Evolutionary conservation across 495 filamentous ascomycete species (phyloP).

Genomic region (Hypoxylon crocopeplum): DNA sequence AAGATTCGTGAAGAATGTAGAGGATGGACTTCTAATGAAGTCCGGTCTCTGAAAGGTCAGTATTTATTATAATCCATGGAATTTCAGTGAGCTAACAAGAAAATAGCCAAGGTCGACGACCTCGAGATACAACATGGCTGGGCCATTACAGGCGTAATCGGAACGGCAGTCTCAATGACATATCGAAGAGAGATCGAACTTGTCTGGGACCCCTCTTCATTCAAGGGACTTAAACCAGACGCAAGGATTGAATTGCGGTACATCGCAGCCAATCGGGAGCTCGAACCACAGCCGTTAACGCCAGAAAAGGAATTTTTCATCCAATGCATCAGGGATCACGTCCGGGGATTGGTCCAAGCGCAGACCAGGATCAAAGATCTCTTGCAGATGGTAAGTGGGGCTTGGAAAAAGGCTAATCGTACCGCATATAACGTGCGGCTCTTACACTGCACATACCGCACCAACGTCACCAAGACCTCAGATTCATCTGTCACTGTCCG

Average conservation of each 20-base stretch:
- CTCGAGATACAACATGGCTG: conserved; percentile 79
- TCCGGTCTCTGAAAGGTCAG: conserved; percentile 74
- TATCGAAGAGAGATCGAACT: conserved; percentile 80
- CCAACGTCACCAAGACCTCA: conserved; percentile 57
- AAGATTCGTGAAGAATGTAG: conserved; percentile 83
- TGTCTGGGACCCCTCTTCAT: conserved; percentile 72
- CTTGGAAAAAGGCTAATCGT: conserved; percentile 64
- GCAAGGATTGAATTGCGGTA: conserved; percentile 60
- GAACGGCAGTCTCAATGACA: conserved; percentile 72
- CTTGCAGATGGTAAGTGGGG: conserved; percentile 58
- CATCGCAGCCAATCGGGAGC: conserved; percentile 57
- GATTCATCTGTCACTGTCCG: conserved; percentile 63
- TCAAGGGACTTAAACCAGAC: conserved; percentile 45
- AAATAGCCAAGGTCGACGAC: conserved; percentile 66
- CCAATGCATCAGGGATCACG: conserved; percentile 64
- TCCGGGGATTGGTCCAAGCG: conserved; percentile 60
- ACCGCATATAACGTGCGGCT: conserved; percentile 62
- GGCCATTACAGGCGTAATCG: conserved; percentile 71
- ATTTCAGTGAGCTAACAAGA: conserved; percentile 10
- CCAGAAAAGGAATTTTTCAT: conserved; percentile 74
- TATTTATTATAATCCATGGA: background rate
- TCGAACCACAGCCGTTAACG: conserved; percentile 54
- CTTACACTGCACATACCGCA: conserved; percentile 61
- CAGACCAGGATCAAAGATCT: conserved; percentile 60
- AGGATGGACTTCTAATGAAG: conserved; percentile 84